phyloP scores from a whole-genome alignment of 2,329 filamentous ascomycete species.

The Phoma sp. region DNA sequence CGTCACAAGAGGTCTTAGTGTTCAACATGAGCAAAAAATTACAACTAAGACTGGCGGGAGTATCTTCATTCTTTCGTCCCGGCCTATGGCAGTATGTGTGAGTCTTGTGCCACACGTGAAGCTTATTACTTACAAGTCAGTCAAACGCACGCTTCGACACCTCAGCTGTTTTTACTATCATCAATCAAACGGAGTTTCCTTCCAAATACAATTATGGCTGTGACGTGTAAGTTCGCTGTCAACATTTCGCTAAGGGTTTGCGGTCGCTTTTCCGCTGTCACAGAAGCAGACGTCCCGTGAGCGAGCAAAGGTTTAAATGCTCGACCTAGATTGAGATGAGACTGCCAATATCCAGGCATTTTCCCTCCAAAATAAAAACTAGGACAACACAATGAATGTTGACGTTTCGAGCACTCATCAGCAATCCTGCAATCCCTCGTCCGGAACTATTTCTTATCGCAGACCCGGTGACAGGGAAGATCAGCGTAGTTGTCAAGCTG shows the following conservation, averaged over 20 bases:
- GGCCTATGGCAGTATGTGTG: no score
- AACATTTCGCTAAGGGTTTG: no score
- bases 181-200: no score
- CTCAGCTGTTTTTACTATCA: no score
- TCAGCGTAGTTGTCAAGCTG: neutral
- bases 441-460: neutral
- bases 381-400: neutral
- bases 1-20: no score
- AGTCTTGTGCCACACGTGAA: no score
- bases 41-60: no score
- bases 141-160: no score
- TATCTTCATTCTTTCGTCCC: no score
- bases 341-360: neutral
- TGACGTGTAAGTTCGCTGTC: neutral
- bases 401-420: neutral
- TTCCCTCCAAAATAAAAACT: neutral
- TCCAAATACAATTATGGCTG: no score
- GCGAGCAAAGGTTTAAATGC: neutral
- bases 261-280: neutral
- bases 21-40: no score
- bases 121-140: no score
- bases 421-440: neutral
- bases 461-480: neutral
- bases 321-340: neutral
- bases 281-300: neutral